Base-by-base conservation (phyloP, 805 yeast species). In the Naumovozyma castellii region DNA sequence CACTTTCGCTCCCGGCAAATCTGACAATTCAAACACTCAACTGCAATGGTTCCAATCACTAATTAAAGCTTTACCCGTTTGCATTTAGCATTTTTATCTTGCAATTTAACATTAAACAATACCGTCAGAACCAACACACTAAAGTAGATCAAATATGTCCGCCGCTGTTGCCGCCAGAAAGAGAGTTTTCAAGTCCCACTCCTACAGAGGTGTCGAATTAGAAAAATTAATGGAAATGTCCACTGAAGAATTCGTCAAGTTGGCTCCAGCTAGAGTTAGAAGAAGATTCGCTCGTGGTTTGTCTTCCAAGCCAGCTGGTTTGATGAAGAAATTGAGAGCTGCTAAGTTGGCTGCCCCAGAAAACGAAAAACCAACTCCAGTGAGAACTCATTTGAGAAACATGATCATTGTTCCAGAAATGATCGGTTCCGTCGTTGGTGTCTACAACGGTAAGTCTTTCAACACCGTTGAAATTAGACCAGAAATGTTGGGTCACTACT, bases 401-500 rank as follows among this genome's bases (percentile, higher is more conserved):
- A 86, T 88, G 95, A 72, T 92, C 69, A 69, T 92, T 66, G 92
- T 92, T 57, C 99, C 99, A 75, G 99, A 92, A 80, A 92, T 92
- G 98, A 87, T 92, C 64, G 98, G 98, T 69, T 86, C 97, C 50
- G 94, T 90, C 57, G 80, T 92, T 61, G 97, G 97, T 76, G 84
- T 92, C 62, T 92, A 92, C 95, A 92, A 92, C 81, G 99, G 99
- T 77, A 92, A 92, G 79, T 85, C 77, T 62, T 92, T 92, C 94
- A 90, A 90, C 94, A 84, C 81, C 64, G 96, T 92, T 71, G 99
- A 92, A 74, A 76, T 92, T 75, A 87, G 77, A 73, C 96, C 98
- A 66, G 99, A 92, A 79, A 92, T 92, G 98, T 88, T 90, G 69
- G 97, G 98, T 70, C 96, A 90, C 84, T 92, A 92, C 94, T 84